Conservation (phyloP, 139 green algal species). For the Micractinium sp. region DNA sequence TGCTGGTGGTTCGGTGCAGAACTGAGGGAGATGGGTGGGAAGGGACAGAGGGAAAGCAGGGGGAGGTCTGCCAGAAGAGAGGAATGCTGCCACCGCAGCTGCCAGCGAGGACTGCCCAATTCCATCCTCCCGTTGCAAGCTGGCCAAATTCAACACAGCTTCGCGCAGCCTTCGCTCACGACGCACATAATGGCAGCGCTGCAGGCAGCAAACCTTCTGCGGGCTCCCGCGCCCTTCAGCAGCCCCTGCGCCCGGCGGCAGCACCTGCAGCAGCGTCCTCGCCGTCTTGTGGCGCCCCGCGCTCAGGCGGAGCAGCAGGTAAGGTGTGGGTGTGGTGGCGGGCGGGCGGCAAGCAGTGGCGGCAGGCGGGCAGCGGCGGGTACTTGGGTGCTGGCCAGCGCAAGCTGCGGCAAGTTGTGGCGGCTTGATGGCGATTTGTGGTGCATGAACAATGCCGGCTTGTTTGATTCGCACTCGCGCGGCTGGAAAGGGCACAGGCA, state of each 20-base stretch:
- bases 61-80: too few species aligned
- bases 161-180: background rate
- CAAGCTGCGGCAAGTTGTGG: too few species aligned
- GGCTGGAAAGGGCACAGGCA: too few species aligned
- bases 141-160: too few species aligned
- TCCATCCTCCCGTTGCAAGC: too few species aligned
- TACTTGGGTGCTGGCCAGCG: background rate
- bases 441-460: too few species aligned
- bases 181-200: background rate
- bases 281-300: background rate
- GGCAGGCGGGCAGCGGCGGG: too few species aligned
- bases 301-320: background rate
- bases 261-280: background rate
- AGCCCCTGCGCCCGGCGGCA: background rate
- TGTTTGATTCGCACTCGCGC: too few species aligned
- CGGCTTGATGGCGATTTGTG: too few species aligned
- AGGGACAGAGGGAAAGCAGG: background rate
- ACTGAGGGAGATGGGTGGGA: too few species aligned
- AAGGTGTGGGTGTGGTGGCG: background rate
- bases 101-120: too few species aligned
- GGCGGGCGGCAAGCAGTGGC: background rate
- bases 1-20: background rate
- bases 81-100: too few species aligned
- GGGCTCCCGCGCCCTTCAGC: background rate
- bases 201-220: background rate